Conservation (phyloP, 2,329 filamentous ascomycete genomes). For the Phialophora verrucosa region DNA sequence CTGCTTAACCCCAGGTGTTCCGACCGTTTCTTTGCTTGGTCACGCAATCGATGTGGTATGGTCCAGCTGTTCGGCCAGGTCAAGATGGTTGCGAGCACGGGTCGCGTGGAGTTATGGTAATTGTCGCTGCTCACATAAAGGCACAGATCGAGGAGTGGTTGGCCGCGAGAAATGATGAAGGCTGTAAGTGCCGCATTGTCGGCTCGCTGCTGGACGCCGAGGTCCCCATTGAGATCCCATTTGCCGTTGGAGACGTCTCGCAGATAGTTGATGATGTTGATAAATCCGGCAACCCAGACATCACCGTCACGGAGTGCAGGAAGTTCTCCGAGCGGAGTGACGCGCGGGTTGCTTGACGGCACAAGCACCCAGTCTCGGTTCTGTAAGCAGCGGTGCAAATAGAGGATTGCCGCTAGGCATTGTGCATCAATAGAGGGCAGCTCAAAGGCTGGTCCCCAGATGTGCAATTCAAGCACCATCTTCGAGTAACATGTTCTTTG, state of each 20-base stretch:
- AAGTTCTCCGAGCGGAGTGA: constrained; percentile 68
- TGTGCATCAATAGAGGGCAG: constrained; percentile 90
- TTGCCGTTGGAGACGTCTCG: constrained; percentile 53
- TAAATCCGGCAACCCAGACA: constrained; percentile 59
- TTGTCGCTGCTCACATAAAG: constrained; percentile 91
- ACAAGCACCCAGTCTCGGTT: constrained; percentile 70
- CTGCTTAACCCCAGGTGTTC: constrained; percentile 71
- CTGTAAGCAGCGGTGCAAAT: constrained; percentile 69
- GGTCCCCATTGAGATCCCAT: constrained; percentile 56
- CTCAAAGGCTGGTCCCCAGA: constrained; percentile 88
- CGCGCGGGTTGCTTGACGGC: constrained; percentile 72
- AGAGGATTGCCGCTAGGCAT: constrained; percentile 82
- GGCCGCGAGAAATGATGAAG: constrained; percentile 76
- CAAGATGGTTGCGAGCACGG: constrained; percentile 78
- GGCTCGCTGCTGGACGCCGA: constrained; percentile 52
- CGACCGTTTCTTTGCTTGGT: constrained; percentile 72
- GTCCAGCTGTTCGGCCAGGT: constrained; percentile 89
- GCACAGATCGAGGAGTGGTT: constrained; percentile 79
- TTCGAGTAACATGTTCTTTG: constrained; percentile 55
- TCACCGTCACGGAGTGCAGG: constrained; percentile 63
- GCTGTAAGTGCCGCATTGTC: constrained; percentile 59
- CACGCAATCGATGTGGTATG: constrained; percentile 74
- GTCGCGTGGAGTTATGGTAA: constrained; percentile 76
- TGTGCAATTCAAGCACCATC: constrained; percentile 76
- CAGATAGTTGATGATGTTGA: constrained; percentile 60